A percentile compares a stretch with the other conserved stretches of the same genome.
Evolutionary conservation across 345 rosid genomes (phyloP).

Genomic region (Salix koriyanagi): DNA sequence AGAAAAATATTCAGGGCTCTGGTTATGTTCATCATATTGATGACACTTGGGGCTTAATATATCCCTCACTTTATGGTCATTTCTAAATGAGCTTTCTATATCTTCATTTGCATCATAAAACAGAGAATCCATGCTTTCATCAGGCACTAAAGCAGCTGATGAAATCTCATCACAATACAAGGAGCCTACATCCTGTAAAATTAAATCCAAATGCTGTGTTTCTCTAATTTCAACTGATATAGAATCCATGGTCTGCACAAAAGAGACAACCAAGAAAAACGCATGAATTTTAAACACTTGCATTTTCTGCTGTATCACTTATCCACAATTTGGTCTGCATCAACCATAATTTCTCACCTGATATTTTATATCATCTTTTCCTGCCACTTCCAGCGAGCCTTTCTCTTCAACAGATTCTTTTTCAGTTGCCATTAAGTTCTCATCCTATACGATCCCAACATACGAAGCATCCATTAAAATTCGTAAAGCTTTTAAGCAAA

Average conservation of each 20-base stretch:
- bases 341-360: slow-evolving; percentile 17
- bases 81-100: neutral
- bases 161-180: slow-evolving; percentile 38
- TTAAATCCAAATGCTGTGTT: slow-evolving; percentile 30
- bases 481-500: neutral
- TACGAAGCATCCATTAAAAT: neutral
- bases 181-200: slow-evolving; percentile 37
- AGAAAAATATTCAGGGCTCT: slow-evolving; percentile 13
- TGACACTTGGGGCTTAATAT: slow-evolving; percentile 11
- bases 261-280: neutral
- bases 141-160: slow-evolving; percentile 24
- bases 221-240: slow-evolving; percentile 31
- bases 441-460: slow-evolving; percentile 9
- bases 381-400: slow-evolving; percentile 8
- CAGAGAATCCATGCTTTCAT: slow-evolving; percentile 7
- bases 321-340: neutral
- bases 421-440: slow-evolving; percentile 9
- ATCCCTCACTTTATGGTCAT: slow-evolving; percentile 7
- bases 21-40: slow-evolving; percentile 19
- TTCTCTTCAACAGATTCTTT: slow-evolving; percentile 3
- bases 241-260: slow-evolving; percentile 23
- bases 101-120: slow-evolving; percentile 9
- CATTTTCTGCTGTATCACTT: neutral
- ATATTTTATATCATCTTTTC: slow-evolving; percentile 17
- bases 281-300: neutral